Evolutionary conservation across 176 grass and related monocot species (phyloP), one percentile per base, ranked within the genome.

Genomic region (Puccinellia tenuiflora): DNA sequence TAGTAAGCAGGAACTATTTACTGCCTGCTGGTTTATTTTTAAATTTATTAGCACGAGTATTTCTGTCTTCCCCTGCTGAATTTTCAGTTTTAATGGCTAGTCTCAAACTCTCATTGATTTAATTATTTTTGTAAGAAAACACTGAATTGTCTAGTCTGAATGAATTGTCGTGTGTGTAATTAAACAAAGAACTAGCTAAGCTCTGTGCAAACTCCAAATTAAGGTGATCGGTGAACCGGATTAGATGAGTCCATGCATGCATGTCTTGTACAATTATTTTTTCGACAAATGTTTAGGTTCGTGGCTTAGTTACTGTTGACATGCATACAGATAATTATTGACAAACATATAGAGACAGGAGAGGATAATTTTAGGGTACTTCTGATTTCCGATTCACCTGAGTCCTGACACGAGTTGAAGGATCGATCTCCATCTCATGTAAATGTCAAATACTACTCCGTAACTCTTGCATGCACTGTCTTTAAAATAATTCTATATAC

Each of bases 401-500:
- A 51, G 38, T 13, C 14, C 9, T 73, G 24, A 38, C 38, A 87
- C 77, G 62, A 79, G 89, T 81, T 82, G 67, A 88, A 85, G 78
- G 57, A 79, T 26, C 45, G 76, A 85, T 84, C 84, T 87, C 57
- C 71, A 43, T 53, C 84, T 68, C 78, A 40, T 84, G 26, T 83
- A 61, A 29, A 29, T 54, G 7, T 25, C 10, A 28, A 59, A 59
- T 59, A 60, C 46, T 48, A 48, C 7, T 3, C 43, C 43, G 43
- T 15, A 46, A 46, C 43, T 46, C 43, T 46, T 46, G 43, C 64
- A 60, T 30, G 35, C 9, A 28, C 53, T 60, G 21, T 35, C 51
- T n/a, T 14, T 2, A 34, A 6, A n/a, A n/a, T n/a, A n/a, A 34
- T 13, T 87, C 77, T 79, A 17, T 16, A 16, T 80, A 54, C 84